Conservation (phyloP, 1,284 basidiomycete species). For the Leccinum huronense region DNA sequence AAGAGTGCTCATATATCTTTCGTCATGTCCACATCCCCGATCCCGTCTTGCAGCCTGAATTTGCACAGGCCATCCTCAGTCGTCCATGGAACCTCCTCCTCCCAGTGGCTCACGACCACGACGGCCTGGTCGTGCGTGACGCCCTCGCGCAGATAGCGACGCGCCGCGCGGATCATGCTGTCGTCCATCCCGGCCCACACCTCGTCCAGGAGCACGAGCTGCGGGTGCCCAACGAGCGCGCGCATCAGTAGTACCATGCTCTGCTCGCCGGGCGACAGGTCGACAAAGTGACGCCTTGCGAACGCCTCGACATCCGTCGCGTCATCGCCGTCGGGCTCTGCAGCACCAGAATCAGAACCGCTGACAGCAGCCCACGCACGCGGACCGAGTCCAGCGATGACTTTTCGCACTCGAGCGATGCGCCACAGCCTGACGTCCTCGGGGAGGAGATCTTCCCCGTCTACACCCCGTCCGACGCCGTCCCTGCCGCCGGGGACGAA, state of each 20-base stretch:
- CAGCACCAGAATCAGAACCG: neutral
- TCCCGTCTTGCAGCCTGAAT: slow-evolving; percentile 40
- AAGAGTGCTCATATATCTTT: neutral
- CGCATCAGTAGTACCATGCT: slow-evolving; percentile 79
- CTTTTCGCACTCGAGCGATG: slow-evolving; percentile 46
- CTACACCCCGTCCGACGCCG: slow-evolving; percentile 46
- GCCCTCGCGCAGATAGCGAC: slow-evolving; percentile 57
- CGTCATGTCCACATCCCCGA: slow-evolving; percentile 26
- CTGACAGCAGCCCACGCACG: slow-evolving; percentile 40
- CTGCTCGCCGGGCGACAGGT: slow-evolving; percentile 71
- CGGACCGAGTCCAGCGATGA: slow-evolving; percentile 67
- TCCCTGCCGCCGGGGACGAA: slow-evolving; percentile 57
- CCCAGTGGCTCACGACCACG: slow-evolving; percentile 85
- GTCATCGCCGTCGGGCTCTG: slow-evolving; percentile 1
- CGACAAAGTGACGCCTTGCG: slow-evolving; percentile 51
- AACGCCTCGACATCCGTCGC: slow-evolving; percentile 39
- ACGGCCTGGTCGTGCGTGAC: slow-evolving; percentile 64
- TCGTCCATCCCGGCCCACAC: slow-evolving; percentile 90
- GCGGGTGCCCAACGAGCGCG: slow-evolving; percentile 70
- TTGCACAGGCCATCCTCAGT: slow-evolving; percentile 47
- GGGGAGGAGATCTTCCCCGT: slow-evolving; percentile 27
- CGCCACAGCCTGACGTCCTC: slow-evolving; percentile 46
- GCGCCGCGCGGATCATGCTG: slow-evolving; percentile 64
- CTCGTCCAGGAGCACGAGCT: slow-evolving; percentile 83
- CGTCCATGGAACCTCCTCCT: slow-evolving; percentile 81